phyloP scores from a whole-genome alignment of 306 rosid species.

The Pyrus pyrifolia region DNA sequence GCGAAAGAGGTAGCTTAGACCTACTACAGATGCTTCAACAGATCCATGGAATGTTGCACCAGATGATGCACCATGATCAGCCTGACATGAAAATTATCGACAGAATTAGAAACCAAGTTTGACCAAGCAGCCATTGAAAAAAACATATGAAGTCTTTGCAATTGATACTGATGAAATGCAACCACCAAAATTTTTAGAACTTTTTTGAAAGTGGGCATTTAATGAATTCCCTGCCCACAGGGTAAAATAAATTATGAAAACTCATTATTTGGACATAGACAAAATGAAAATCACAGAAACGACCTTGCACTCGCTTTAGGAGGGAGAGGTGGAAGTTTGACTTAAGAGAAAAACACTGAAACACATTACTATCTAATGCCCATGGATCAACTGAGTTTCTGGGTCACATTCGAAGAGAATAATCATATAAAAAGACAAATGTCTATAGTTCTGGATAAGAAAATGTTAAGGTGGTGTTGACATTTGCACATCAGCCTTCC shows the following conservation, averaged over 20 bases:
- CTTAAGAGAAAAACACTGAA: slow-evolving; percentile 1
- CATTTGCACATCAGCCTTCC: slow-evolving; percentile 2
- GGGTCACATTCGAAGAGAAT: slow-evolving; percentile 5
- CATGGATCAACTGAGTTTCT: background rate
- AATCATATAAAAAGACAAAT: slow-evolving; percentile 1
- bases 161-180: background rate
- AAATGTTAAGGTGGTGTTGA: background rate
- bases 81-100: slow-evolving; percentile 18
- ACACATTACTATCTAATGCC: background rate
- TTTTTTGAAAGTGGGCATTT: background rate
- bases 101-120: slow-evolving; percentile 12
- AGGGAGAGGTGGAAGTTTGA: background rate
- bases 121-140: slow-evolving; percentile 8
- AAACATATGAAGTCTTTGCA: background rate
- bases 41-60: slow-evolving; percentile 48
- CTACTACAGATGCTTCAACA: slow-evolving; percentile 68
- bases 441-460: background rate
- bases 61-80: slow-evolving; percentile 26
- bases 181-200: background rate
- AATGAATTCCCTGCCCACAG: background rate
- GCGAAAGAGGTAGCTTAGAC: slow-evolving; percentile 65
- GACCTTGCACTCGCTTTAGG: background rate
- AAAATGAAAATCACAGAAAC: background rate
- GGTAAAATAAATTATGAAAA: background rate
- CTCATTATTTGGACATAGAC: background rate